Conservation (phyloP, 169 alveolate species). For the Eimeria acervulina region DNA sequence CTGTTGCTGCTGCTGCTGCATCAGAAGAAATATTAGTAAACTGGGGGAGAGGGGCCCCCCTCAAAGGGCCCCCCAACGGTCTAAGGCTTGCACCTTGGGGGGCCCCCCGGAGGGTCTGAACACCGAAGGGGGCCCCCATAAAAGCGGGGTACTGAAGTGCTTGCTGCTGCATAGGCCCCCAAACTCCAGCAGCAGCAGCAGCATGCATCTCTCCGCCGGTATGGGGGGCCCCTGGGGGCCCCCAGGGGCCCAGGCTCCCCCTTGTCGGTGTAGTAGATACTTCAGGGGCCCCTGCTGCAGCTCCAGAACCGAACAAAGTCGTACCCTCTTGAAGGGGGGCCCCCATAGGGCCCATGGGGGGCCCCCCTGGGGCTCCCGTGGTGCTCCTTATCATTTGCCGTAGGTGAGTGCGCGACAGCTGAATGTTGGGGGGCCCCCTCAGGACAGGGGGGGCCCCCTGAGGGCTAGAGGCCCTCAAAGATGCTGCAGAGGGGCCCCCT, state of each 20-base stretch:
- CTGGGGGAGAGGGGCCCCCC: background rate
- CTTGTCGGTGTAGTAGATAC: background rate
- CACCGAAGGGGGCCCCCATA: too few species aligned
- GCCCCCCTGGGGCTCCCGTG: background rate
- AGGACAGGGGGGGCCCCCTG: background rate
- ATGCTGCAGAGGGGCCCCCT: background rate
- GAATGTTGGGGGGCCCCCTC: background rate
- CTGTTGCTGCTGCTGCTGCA: background rate
- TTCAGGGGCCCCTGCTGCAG: too few species aligned
- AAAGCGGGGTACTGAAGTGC: too few species aligned
- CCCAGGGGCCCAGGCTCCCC: background rate
- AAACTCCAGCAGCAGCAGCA: too few species aligned
- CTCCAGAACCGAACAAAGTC: too few species aligned
- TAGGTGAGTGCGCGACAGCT: too few species aligned
- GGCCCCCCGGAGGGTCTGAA: too few species aligned
- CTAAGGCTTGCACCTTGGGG: too few species aligned
- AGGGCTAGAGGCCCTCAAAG: background rate
- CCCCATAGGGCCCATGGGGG: background rate
- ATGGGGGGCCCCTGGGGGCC: conserved; percentile 7
- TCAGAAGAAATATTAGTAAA: background rate
- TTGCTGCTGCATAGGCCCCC: too few species aligned
- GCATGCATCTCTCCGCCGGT: background rate
- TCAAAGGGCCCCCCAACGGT: background rate
- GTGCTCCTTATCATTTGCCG: background rate
- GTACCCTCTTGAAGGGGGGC: background rate